A percentile compares a stretch with the other conserved stretches of the same genome.
Conservation (phyloP, 306 rosid species). For the Gastrolobium villosum region DNA sequence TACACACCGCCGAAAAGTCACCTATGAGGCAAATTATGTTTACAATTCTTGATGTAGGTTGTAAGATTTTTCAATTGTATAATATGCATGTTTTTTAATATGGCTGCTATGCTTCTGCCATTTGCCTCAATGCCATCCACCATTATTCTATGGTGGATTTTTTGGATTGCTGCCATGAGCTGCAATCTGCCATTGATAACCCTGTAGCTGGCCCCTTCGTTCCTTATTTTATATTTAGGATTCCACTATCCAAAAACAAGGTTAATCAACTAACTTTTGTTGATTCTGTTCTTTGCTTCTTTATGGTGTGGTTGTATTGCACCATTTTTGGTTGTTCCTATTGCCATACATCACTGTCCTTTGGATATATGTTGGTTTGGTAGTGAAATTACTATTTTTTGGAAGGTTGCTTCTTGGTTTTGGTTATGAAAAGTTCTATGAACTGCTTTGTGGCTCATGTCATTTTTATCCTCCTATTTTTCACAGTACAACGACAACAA, state of each 20-base stretch:
- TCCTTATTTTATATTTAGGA: constrained; percentile 15
- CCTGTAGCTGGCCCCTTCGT: constrained; percentile 5
- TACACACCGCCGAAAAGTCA: too few species aligned
- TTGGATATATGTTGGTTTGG: constrained; percentile 33
- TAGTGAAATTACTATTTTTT: constrained; percentile 2
- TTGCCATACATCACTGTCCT: constrained; percentile 8
- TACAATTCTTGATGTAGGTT: too few species aligned
- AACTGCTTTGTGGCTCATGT: constrained; percentile 33
- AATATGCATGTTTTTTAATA: too few species aligned
- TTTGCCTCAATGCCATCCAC: neutral
- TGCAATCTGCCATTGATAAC: neutral
- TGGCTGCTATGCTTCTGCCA: neutral
- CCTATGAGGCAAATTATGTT: too few species aligned
- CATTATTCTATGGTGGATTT: neutral
- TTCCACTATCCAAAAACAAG: constrained; percentile 17
- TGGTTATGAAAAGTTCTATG: neutral
- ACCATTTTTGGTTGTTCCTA: neutral
- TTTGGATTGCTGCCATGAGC: neutral
- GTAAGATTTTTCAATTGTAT: too few species aligned
- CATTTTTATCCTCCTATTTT: constrained; percentile 44
- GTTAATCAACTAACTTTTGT: neutral
- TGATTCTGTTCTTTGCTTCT: constrained; percentile 16
- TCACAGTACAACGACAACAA: constrained; percentile 94
- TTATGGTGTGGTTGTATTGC: constrained; percentile 15
- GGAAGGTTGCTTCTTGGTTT: constrained; percentile 35